phyloP scores from a whole-genome alignment of 2,329 filamentous ascomycete genomes.

The Amauroascus niger region DNA sequence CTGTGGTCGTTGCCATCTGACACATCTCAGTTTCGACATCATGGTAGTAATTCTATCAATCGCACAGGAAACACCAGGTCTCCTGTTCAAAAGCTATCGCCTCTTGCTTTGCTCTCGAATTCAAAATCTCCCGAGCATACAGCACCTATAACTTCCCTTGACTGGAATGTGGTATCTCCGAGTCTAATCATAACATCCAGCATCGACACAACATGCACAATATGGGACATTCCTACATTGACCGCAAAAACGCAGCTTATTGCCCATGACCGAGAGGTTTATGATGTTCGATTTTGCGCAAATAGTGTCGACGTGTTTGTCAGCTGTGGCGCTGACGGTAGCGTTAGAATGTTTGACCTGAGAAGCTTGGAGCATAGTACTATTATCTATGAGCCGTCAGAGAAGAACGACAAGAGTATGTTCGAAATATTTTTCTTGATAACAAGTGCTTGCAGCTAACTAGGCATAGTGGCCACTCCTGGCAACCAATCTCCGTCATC shows the following conservation, averaged over 20 bases:
- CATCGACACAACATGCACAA: constrained; percentile 97
- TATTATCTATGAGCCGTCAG: constrained; percentile 95
- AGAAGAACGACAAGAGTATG: constrained; percentile 63
- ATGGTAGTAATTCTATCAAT: constrained; percentile 58
- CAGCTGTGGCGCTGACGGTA: constrained; percentile 92
- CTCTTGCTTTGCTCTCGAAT: constrained; percentile 85
- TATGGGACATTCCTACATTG: constrained; percentile 97
- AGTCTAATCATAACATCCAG: constrained; percentile 97
- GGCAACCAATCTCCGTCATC: constrained; percentile 56
- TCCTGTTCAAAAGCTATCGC: constrained; percentile 73
- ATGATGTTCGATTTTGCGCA: constrained; percentile 95
- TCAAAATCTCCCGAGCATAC: constrained; percentile 98
- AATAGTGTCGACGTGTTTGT: constrained; percentile 99
- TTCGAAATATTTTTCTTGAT: neutral
- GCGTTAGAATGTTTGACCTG: constrained; percentile 96
- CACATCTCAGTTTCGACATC: constrained; percentile 45
- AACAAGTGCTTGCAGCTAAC: neutral
- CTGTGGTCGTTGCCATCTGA: constrained; percentile 70
- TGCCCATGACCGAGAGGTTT: constrained; percentile 97
- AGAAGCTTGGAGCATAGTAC: constrained; percentile 94
- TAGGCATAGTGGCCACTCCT: constrained; percentile 37
- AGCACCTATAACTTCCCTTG: constrained; percentile 85
- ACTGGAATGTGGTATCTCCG: constrained; percentile 96
- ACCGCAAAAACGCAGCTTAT: constrained; percentile 98
- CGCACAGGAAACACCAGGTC: constrained; percentile 53